Percentiles rank a stretch among this genome's conserved stretches.
Evolutionary conservation across 176 grass and related monocot species (phyloP).

Genomic region (Zizania latifolia): DNA sequence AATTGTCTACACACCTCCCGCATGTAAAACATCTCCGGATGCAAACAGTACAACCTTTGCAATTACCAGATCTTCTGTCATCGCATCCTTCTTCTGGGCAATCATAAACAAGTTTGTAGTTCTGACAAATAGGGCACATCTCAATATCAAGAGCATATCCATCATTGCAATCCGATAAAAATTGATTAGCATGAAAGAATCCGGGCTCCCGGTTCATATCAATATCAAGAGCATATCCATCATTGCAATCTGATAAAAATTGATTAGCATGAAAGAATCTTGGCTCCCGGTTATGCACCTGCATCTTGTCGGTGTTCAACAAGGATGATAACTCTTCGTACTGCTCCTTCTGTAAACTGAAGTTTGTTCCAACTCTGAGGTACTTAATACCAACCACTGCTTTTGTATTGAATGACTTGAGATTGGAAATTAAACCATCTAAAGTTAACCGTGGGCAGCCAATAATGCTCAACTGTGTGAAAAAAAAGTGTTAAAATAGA

Average conservation of each 20-base stretch:
- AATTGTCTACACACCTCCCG: slow-evolving; percentile 63
- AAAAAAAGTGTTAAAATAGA: not conserved
- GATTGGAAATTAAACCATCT: slow-evolving; percentile 57
- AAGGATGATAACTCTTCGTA: slow-evolving; percentile 58
- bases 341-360: slow-evolving; percentile 43
- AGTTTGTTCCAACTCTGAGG: slow-evolving; percentile 55
- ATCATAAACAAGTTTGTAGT: slow-evolving; percentile 74
- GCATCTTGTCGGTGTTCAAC: slow-evolving; percentile 43
- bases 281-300: slow-evolving; percentile 27
- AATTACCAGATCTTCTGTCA: slow-evolving; percentile 25
- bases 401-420: slow-evolving; percentile 59
- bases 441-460: slow-evolving; percentile 49
- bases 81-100: slow-evolving; percentile 65
- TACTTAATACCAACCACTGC: slow-evolving; percentile 46
- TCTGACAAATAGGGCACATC: slow-evolving; percentile 61
- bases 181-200: slow-evolving; percentile 42
- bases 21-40: slow-evolving; percentile 63
- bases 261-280: slow-evolving; percentile 45
- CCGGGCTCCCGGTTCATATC: slow-evolving; percentile 31
- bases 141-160: slow-evolving; percentile 73
- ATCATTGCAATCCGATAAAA: slow-evolving; percentile 52
- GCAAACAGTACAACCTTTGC: slow-evolving; percentile 69
- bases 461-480: slow-evolving; percentile 62
- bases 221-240: slow-evolving; percentile 39
- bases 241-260: slow-evolving; percentile 47